These are phyloP conservation scores for Tubosaeta sp. DNA, from an alignment of 768 basidiomycete species.

Conservation along the genomic window DNA sequence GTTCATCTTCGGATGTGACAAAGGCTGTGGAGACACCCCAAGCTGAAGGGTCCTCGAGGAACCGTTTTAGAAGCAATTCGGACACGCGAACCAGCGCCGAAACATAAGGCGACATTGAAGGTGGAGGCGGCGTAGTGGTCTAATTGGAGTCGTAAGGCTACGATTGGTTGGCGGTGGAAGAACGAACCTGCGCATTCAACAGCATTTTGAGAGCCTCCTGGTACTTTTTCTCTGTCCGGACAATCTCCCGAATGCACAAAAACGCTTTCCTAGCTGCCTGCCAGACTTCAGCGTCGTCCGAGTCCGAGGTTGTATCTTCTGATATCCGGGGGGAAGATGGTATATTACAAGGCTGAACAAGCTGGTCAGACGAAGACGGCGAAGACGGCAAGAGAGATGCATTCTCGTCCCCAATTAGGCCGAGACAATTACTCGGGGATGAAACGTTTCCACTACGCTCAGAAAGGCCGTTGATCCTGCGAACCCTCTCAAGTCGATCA, in stretches of 20 bases:
- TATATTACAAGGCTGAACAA: not conserved
- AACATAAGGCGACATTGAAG: constrained; percentile 49
- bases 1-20: constrained; percentile 44
- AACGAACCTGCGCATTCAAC: constrained; percentile 33
- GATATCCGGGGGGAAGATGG: not conserved
- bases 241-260: constrained; percentile 44
- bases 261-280: constrained; percentile 36
- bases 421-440: not conserved
- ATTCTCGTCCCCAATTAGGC: not conserved
- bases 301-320: constrained; percentile 5
- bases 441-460: not conserved
- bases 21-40: constrained; percentile 63
- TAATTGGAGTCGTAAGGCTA: constrained; percentile 15
- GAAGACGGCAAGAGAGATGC: not conserved
- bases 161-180: not conserved
- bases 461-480: constrained; percentile 17
- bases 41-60: constrained; percentile 60
- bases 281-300: constrained; percentile 32
- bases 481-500: constrained; percentile 43
- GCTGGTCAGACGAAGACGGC: not conserved
- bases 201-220: constrained; percentile 36
- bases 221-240: constrained; percentile 45
- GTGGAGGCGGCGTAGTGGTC: constrained; percentile 42
- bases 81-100: constrained; percentile 50
- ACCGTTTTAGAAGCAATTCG: constrained; percentile 43